Percentiles rank a stretch among this genome's conserved stretches.
These are phyloP conservation scores for Oryza meyeriana DNA, from an alignment of 176 grass and related monocot genomes.

Conservation along the genomic window DNA sequence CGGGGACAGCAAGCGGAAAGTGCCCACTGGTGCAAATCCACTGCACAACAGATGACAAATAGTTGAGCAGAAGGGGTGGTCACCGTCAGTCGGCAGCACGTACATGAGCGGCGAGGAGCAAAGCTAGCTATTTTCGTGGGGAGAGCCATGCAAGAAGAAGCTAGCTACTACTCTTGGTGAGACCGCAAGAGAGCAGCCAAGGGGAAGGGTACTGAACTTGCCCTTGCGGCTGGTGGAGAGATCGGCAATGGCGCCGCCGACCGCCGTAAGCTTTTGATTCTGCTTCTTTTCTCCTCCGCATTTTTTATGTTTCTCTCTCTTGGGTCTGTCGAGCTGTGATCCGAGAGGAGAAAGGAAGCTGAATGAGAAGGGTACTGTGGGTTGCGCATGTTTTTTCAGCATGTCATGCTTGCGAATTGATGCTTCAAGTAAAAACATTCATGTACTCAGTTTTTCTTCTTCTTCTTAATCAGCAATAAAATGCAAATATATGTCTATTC, in stretches of 20 bases:
- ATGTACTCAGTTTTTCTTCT: constrained; percentile 31
- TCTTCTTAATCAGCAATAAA: constrained; percentile 19
- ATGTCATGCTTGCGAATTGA: background rate
- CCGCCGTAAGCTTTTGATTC: constrained; percentile 38
- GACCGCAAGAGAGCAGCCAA: background rate
- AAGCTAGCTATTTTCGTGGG: background rate
- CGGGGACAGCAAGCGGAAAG: constrained; percentile 32
- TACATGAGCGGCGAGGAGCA: background rate
- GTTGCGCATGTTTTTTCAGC: background rate
- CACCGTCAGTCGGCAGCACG: background rate
- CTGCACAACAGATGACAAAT: constrained; percentile 60
- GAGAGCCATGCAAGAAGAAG: background rate
- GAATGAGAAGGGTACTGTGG: constrained; percentile 22
- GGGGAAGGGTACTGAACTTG: background rate
- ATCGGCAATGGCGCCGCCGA: background rate
- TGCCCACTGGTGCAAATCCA: constrained; percentile 64
- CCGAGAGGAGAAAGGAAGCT: constrained; percentile 32
- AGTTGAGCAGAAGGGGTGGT: background rate
- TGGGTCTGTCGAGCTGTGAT: background rate
- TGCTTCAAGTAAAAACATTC: constrained; percentile 29
- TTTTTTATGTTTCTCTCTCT: background rate
- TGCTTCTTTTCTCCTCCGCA: constrained; percentile 21
- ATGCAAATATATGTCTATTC: constrained; percentile 2
- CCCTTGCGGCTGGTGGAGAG: background rate
- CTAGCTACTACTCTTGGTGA: background rate